These are phyloP conservation scores for Hypocreales sp. DNA, from an alignment of 2,329 filamentous ascomycete species.

Conservation along the genomic window DNA sequence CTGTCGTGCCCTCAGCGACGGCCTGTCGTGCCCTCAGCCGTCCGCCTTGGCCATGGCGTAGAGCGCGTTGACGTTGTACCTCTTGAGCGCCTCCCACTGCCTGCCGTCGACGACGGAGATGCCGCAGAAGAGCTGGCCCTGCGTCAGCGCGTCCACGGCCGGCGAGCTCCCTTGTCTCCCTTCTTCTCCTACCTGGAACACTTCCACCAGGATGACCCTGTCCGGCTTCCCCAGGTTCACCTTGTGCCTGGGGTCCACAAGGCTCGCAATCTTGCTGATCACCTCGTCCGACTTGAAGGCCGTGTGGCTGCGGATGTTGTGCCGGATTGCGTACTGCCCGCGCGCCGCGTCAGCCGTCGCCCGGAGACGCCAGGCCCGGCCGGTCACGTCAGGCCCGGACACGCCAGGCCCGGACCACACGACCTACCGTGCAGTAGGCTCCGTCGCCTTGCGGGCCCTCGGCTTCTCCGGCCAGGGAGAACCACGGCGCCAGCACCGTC, in stretches of 20 bases:
- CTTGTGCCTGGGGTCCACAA: constrained; percentile 52
- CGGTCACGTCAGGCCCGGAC: too few species aligned
- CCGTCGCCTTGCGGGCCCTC: too few species aligned
- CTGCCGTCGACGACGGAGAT: constrained; percentile 59
- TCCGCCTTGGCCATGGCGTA: constrained; percentile 25
- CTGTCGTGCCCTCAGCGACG: too few species aligned
- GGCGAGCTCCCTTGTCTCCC: too few species aligned
- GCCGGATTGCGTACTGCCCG: constrained; percentile 64
- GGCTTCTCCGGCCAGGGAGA: constrained; percentile 27
- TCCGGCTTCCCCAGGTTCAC: constrained; percentile 68
- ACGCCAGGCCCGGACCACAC: too few species aligned
- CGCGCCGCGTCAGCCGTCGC: neutral
- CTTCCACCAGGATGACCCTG: constrained; percentile 63
- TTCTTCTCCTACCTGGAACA: constrained; percentile 67
- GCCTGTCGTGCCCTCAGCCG: too few species aligned
- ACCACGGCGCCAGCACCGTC: constrained; percentile 47
- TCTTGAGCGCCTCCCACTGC: constrained; percentile 60
- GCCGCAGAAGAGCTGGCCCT: constrained; percentile 52
- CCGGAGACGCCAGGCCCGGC: too few species aligned
- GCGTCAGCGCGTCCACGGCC: neutral
- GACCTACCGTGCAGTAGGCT: constrained; percentile 30
- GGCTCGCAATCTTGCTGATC: constrained; percentile 54
- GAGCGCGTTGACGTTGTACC: constrained; percentile 64
- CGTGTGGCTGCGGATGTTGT: constrained; percentile 60
- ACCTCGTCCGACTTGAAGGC: constrained; percentile 50